Evolutionary conservation across 73 alveolate species (phyloP), one percentile per base, ranked within the genome.

Genomic region (Durusdinium trenchii): DNA sequence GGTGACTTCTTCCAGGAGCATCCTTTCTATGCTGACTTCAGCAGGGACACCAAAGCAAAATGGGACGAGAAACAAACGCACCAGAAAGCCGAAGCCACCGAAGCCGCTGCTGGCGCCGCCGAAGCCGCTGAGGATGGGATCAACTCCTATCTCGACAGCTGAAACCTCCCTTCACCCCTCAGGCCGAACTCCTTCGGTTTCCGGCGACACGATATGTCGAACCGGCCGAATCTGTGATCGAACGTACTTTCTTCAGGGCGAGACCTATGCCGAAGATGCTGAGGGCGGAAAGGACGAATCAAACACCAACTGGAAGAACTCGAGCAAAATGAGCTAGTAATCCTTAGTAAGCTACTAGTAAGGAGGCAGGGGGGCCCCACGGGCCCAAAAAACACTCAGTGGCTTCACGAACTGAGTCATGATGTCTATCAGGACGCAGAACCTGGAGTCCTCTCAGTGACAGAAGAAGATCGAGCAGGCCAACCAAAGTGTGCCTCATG

Each of bases 211-310:
- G 18, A 23, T 32, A 60, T 32, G n/a, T 60, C 30, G 73, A 23
- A 23, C 1, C 3, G 18, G 73, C 0, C 3, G 1, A 60, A 57
- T 23, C 30, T 60, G 18, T 23, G 73, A 67, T 9, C 79, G 79
- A 6, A 9, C 12, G 30, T 26, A 43, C 10, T 38, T 14, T 76
- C n/a, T 28, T 35, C 89, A 91, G 98, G 98, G 98, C 40, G 98
- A 91, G 82, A 91, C 98, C 32, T 91, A 91, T 57, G 98, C 98
- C 42, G 98, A 91, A 71, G 98, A 91, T 91, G 98, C 98, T 35
- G 98, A 91, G 48, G 71, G n/a, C 82, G 98, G 98, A 76, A 91
- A 91, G 98, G 97, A 62, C 86, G n/a, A n/a, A n/a, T n/a, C n/a
- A n/a, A n/a, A n/a, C n/a, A 75, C 38, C 14, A 23, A 14, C 71